Conservation (phyloP, 495 filamentous ascomycete genomes). For the Trypethelium eluteriae region DNA sequence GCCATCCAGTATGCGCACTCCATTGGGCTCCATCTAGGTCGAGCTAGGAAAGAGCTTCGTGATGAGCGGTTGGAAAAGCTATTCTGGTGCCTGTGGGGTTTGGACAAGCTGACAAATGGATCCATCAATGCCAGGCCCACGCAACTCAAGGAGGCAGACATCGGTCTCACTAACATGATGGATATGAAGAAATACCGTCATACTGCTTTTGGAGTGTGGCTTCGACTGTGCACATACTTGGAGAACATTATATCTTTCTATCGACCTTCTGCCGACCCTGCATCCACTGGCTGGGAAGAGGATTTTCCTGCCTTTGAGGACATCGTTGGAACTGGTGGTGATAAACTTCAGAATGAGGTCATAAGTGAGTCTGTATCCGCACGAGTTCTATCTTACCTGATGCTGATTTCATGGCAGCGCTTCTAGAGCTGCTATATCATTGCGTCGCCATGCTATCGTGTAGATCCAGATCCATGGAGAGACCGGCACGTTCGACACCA, state of each 20-base stretch:
- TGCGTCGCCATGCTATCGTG: constrained; percentile 57
- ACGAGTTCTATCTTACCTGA: constrained; percentile 27
- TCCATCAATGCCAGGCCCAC: constrained; percentile 58
- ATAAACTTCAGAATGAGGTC: constrained; percentile 24
- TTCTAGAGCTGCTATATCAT: constrained; percentile 64
- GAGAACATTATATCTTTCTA: constrained; percentile 63
- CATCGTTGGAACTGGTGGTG: constrained; percentile 43
- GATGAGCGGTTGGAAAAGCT: constrained; percentile 43
- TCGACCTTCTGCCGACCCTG: constrained; percentile 42
- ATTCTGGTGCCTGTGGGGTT: constrained; percentile 60
- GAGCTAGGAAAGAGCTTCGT: constrained; percentile 33
- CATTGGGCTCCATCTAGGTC: constrained; percentile 53
- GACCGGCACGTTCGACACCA: constrained; percentile 38
- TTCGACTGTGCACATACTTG: constrained; percentile 47
- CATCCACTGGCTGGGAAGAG: constrained; percentile 45
- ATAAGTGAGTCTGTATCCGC: constrained; percentile 36
- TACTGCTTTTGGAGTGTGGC: constrained; percentile 48
- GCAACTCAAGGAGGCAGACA: constrained; percentile 58
- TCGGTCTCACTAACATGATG: constrained; percentile 36
- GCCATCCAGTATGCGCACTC: constrained; percentile 55
- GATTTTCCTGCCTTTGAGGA: constrained; percentile 62
- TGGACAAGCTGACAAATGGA: constrained; percentile 56
- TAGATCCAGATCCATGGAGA: constrained; percentile 38
- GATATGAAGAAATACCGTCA: constrained; percentile 21
- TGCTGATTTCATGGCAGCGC: constrained; percentile 38